Evolutionary conservation across 1,284 basidiomycete genomes (phyloP).

Genomic region (Cerrena zonata): DNA sequence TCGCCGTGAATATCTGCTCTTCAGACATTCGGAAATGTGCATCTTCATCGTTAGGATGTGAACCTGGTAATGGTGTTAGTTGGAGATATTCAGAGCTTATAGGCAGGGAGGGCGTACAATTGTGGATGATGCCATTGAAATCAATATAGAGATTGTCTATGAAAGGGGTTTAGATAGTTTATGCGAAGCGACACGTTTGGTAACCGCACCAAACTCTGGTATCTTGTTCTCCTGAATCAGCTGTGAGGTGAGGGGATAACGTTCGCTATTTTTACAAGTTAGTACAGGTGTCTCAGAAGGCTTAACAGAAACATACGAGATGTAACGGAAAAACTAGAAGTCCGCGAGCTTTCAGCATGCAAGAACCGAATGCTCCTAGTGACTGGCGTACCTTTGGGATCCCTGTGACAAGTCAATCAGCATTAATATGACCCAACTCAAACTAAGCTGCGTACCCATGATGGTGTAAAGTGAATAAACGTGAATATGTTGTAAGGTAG

Average conservation of each 20-base stretch:
- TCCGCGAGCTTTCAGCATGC: neutral
- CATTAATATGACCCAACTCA: too few species aligned
- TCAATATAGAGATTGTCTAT: conserved; percentile 86
- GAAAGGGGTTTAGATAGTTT: conserved; percentile 6
- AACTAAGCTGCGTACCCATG: neutral
- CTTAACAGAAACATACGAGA: conserved; percentile 42
- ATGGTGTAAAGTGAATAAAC: too few species aligned
- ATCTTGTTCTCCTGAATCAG: conserved; percentile 96
- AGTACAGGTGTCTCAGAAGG: conserved; percentile 73
- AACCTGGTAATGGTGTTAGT: conserved; percentile 43
- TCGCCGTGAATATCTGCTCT: conserved; percentile 94
- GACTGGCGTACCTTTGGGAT: conserved; percentile 21
- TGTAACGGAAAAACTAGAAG: neutral
- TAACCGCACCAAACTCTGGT: conserved; percentile 75
- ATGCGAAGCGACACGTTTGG: conserved; percentile 1
- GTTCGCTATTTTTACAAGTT: conserved; percentile 56
- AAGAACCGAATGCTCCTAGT: neutral
- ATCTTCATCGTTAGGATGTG: conserved; percentile 90
- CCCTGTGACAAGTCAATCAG: conserved; percentile 12
- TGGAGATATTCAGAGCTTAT: neutral
- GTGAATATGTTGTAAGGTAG: too few species aligned
- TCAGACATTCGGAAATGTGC: conserved; percentile 93
- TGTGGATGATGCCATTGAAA: conserved; percentile 99
- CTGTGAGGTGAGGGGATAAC: conserved; percentile 97
- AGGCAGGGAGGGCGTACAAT: conserved; percentile 52